Percentiles rank a stretch among this genome's conserved stretches.
Evolutionary conservation across 140 eudicot species (phyloP).

Genomic region (Cichorium intybus): DNA sequence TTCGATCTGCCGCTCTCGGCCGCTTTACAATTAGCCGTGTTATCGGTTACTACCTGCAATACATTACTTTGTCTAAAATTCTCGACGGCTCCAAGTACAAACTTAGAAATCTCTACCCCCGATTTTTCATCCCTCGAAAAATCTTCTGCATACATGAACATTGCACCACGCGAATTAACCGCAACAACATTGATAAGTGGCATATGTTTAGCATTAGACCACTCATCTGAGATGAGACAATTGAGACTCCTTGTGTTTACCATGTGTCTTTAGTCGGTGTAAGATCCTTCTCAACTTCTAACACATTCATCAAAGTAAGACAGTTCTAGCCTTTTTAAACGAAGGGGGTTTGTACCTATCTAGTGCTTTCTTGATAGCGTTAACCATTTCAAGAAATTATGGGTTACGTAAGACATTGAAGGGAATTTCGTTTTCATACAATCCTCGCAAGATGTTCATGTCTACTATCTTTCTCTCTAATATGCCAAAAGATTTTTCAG

Average conservation of each 20-base stretch:
- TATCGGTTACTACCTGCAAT: not conserved
- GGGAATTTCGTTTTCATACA: not conserved
- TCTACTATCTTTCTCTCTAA: not conserved
- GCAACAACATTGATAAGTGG: not conserved
- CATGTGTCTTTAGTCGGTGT: not conserved
- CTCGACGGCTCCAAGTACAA: too few species aligned
- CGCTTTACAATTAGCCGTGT: not conserved
- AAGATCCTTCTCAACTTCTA: not conserved
- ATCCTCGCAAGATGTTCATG: not conserved
- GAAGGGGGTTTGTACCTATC: too few species aligned
- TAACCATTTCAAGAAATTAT: not conserved
- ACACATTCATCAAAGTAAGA: not conserved
- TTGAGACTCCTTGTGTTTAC: not conserved
- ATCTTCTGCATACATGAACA: not conserved
- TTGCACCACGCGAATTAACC: not conserved
- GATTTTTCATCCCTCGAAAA: not conserved
- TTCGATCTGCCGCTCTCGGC: not conserved
- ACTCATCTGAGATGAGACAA: too few species aligned
- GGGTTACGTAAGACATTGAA: too few species aligned
- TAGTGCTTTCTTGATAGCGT: not conserved
- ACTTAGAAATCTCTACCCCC: not conserved
- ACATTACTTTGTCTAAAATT: constrained; percentile 3
- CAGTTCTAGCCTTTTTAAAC: not conserved
- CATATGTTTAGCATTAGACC: not conserved
- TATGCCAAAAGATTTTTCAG: not conserved